A percentile compares a stretch with the other conserved stretches of the same genome.
Conservation (phyloP, 2,329 filamentous ascomycete species). For the Mollisia scopiformis region DNA sequence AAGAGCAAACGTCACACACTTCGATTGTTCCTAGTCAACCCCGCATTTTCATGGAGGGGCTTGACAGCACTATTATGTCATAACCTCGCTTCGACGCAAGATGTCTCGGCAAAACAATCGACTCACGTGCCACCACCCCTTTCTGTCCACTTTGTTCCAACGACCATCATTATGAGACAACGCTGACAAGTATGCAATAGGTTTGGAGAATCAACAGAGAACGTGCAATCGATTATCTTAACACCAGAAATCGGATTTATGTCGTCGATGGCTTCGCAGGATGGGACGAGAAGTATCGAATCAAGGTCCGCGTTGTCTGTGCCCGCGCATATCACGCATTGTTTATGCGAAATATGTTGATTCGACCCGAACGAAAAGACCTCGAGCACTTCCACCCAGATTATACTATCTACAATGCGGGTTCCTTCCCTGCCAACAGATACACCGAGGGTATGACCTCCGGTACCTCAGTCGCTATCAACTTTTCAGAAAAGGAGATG, state of each 20-base stretch:
- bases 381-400: constrained; percentile 97
- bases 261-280: constrained; percentile 96
- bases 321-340: constrained; percentile 98
- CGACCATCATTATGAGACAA: constrained; percentile 3
- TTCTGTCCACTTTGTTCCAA: constrained; percentile 11
- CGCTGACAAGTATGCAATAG: constrained; percentile 50
- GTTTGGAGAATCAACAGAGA: constrained; percentile 99
- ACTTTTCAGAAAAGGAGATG: constrained; percentile 99
- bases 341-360: constrained; percentile 99
- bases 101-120: constrained; percentile 11
- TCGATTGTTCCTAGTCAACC: constrained; percentile 17
- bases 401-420: constrained; percentile 99
- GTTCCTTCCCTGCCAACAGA: constrained; percentile 97
- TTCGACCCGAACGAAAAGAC: constrained; percentile 88
- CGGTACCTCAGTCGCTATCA: constrained; percentile 95
- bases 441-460: constrained; percentile 99
- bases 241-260: constrained; percentile 98
- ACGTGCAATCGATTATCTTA: constrained; percentile 97
- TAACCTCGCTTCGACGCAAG: constrained; percentile 8
- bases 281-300: constrained; percentile 98
- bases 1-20: not conserved
- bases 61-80: constrained; percentile 27
- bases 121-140: constrained; percentile 19
- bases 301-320: constrained; percentile 96
- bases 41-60: constrained; percentile 26